phyloP scores from a whole-genome alignment of 805 yeast species.

The Cyberlindnera nakhonratchasimensis region DNA sequence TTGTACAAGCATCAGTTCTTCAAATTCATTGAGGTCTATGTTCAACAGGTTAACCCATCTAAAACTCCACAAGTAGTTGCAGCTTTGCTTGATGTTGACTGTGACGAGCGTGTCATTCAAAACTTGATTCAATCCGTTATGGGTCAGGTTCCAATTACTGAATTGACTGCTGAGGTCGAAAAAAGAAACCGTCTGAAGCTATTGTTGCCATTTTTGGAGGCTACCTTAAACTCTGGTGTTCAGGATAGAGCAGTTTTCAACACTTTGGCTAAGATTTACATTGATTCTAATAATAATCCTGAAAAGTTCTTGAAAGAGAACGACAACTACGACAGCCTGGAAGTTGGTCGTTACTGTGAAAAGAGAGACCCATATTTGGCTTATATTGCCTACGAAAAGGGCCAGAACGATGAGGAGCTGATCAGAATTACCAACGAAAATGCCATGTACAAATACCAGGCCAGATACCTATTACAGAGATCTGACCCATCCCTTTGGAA shows the following conservation, averaged over 20 bases:
- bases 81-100: constrained; percentile 93
- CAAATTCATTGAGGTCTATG: constrained; percentile 96
- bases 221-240: constrained; percentile 77
- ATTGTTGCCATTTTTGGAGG: constrained; percentile 88
- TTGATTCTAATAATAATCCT: constrained; percentile 96
- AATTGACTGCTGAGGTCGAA: constrained; percentile 90
- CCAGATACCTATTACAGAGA: constrained; percentile 86
- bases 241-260: constrained; percentile 90
- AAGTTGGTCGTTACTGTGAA: constrained; percentile 97
- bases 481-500: constrained; percentile 86
- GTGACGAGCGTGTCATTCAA: constrained; percentile 87
- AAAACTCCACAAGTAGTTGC: constrained; percentile 97
- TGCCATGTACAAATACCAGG: constrained; percentile 97
- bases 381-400: constrained; percentile 95
- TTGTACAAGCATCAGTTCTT: constrained; percentile 93
- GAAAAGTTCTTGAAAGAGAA: constrained; percentile 95
- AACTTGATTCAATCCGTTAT: constrained; percentile 76
- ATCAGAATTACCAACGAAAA: constrained; percentile 92
- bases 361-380: constrained; percentile 98
- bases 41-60: constrained; percentile 94
- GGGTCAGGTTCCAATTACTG: constrained; percentile 91
- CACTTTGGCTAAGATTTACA: constrained; percentile 95
- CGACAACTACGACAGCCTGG: constrained; percentile 82
- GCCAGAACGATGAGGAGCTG: constrained; percentile 85
- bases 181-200: constrained; percentile 92